Percentiles rank a stretch among this genome's conserved stretches.
These are phyloP conservation scores for Yamadazyma paraphyllophila DNA, from an alignment of 805 yeast genomes.

Conservation along the genomic window DNA sequence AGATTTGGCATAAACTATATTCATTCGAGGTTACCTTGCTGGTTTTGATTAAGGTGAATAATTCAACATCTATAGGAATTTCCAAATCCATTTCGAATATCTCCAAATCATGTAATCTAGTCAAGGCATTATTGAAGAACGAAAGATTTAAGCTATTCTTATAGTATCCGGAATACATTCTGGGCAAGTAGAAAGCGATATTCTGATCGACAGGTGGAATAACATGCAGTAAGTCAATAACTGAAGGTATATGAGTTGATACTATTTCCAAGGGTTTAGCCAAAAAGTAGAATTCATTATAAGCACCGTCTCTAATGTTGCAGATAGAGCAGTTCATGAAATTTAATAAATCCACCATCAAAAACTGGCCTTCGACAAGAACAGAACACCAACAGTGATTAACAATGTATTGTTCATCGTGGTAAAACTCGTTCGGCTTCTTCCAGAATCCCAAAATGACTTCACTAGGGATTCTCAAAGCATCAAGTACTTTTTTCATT, in stretches of 20 bases:
- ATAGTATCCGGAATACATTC: conserved; percentile 81
- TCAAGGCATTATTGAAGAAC: conserved; percentile 74
- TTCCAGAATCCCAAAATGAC: conserved; percentile 81
- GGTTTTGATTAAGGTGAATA: conserved; percentile 57
- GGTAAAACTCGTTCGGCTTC: conserved; percentile 63
- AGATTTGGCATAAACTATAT: conserved; percentile 72
- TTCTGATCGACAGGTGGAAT: conserved; percentile 79
- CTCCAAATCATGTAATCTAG: conserved; percentile 72
- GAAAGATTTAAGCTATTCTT: conserved; percentile 54
- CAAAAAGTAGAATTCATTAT: conserved; percentile 68
- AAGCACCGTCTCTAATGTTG: conserved; percentile 25
- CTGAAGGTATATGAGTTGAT: conserved; percentile 83
- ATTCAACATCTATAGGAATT: conserved; percentile 68
- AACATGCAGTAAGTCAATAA: conserved; percentile 78
- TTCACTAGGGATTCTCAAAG: conserved; percentile 70
- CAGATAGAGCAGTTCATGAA: conserved; percentile 33
- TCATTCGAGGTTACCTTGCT: conserved; percentile 48
- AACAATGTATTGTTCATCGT: conserved; percentile 49
- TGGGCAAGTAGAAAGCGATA: conserved; percentile 77
- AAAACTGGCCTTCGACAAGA: conserved; percentile 70
- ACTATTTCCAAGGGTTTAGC: conserved; percentile 72
- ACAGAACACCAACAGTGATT: conserved; percentile 92
- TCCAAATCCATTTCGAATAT: conserved; percentile 73
- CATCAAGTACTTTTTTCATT: conserved; percentile 68
- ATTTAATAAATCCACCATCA: conserved; percentile 64